Evolutionary conservation across 2,329 filamentous ascomycete species (phyloP).

Genomic region (Botryotinia calthae): DNA sequence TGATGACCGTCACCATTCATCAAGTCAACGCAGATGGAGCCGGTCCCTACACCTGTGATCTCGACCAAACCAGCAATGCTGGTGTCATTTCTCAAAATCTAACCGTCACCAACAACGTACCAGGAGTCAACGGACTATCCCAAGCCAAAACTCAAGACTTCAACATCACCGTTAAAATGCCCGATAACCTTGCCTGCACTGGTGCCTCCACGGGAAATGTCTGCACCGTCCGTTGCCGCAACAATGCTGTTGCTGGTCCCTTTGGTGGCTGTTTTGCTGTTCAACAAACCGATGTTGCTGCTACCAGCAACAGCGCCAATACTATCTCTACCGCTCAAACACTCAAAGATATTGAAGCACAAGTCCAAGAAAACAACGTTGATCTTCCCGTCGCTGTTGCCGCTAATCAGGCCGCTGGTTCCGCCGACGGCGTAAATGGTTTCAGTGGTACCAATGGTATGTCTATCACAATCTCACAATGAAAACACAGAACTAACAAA

Average conservation of each 20-base stretch:
- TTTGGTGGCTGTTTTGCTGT: constrained; percentile 59
- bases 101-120: constrained; percentile 57
- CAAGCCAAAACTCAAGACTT: constrained; percentile 53
- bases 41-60: constrained; percentile 54
- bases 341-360: constrained; percentile 46
- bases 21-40: constrained; percentile 55
- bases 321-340: constrained; percentile 48
- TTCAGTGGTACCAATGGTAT: constrained; percentile 38
- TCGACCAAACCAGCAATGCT: constrained; percentile 46
- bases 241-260: constrained; percentile 55
- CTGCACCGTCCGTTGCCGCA: constrained; percentile 59
- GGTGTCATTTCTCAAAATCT: constrained; percentile 49
- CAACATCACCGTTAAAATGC: constrained; percentile 55
- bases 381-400: constrained; percentile 50
- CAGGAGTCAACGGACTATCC: constrained; percentile 46
- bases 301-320: constrained; percentile 45
- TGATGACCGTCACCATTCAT: constrained; percentile 50
- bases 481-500: background rate
- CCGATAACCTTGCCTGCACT: constrained; percentile 47
- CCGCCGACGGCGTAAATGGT: constrained; percentile 36
- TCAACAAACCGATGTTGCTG: constrained; percentile 49
- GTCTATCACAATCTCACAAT: background rate
- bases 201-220: constrained; percentile 53
- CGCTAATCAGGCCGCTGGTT: constrained; percentile 46
- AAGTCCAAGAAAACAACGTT: constrained; percentile 51